Base-by-base conservation (phyloP, 2,329 filamentous ascomycete genomes). In the Xylaria sp. region DNA sequence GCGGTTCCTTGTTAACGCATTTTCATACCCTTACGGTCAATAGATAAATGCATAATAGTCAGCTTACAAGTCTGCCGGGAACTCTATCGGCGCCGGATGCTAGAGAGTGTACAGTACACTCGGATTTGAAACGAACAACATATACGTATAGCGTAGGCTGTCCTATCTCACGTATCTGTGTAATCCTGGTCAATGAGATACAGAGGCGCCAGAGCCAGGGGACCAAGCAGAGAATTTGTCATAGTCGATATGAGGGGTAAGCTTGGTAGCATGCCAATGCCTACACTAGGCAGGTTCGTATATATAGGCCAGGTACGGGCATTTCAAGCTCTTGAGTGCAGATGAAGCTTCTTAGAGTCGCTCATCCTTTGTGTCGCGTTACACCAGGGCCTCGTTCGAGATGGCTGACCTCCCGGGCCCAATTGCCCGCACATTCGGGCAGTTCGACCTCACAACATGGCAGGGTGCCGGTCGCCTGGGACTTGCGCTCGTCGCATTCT, bases 351-450 rank as follows among this genome's bases (percentile, higher is more conserved):
- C 52, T 50, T 32, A 37, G 37, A 51, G 28, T 63, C 32, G 37
- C 41, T 57, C 25, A 34, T 60, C 34, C 37, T 61, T 48, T 50
- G 34, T 37, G 34, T 37, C 7, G 34, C 7, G 7, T 37, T 10
- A 25, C 23, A 28, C 23, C 1, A 37, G 5, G 52, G 39, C 7
- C 32, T 54, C 51, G 4, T 62, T 63, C 51, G 32, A 59, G 65
- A 70, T 70, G 68, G 61, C 65, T 50, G 62, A 64, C 54, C 52
- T 70, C 46, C 32, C 61, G 39, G 56, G 65, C 10, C 57, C 68
- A 46, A 56, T 70, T 10, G 57, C 61, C 57, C 20, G 50, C 59
- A 37, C 50, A 51, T 8, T 71, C 13, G 66, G 66, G 23, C 63
- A 61, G 13, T 41, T 64, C 50, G 54, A 71, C 44, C 63, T 69